Conservation (phyloP, 148 eudicot species). For the Pharnaceum exiguum region DNA sequence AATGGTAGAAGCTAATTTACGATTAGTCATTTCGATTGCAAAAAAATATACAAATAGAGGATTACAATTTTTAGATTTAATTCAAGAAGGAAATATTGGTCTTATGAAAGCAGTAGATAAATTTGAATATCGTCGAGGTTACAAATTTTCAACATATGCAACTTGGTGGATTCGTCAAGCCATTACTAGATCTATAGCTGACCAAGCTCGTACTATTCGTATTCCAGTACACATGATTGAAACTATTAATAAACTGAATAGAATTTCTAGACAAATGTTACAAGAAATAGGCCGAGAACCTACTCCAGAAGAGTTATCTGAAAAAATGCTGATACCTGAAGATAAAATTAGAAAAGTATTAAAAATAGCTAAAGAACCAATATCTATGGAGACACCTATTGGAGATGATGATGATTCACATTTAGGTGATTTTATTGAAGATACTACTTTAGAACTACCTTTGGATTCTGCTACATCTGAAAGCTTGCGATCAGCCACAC, state of each 20-base stretch:
- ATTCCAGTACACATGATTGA: conserved; percentile 47
- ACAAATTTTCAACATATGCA: conserved; percentile 95
- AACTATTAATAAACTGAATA: neutral
- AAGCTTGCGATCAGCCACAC: conserved; percentile 50
- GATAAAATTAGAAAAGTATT: too few species aligned
- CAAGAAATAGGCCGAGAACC: too few species aligned
- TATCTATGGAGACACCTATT: too few species aligned
- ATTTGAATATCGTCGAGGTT: conserved; percentile 94
- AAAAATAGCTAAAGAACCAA: too few species aligned
- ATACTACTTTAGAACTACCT: conserved; percentile 69
- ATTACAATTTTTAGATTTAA: too few species aligned
- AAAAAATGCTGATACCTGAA: too few species aligned
- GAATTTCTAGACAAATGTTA: neutral
- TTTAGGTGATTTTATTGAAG: too few species aligned
- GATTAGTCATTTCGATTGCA: too few species aligned
- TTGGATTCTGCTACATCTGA: too few species aligned
- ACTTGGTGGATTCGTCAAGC: conserved; percentile 99
- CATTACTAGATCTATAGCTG: conserved; percentile 79
- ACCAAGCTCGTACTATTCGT: conserved; percentile 78
- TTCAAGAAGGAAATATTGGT: conserved; percentile 93
- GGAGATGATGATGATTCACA: too few species aligned
- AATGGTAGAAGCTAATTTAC: too few species aligned
- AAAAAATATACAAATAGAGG: too few species aligned
- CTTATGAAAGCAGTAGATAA: conserved; percentile 85
- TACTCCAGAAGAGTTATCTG: neutral